Conservation (phyloP, 73 alveolate genomes). For the Halteria grandinella region DNA sequence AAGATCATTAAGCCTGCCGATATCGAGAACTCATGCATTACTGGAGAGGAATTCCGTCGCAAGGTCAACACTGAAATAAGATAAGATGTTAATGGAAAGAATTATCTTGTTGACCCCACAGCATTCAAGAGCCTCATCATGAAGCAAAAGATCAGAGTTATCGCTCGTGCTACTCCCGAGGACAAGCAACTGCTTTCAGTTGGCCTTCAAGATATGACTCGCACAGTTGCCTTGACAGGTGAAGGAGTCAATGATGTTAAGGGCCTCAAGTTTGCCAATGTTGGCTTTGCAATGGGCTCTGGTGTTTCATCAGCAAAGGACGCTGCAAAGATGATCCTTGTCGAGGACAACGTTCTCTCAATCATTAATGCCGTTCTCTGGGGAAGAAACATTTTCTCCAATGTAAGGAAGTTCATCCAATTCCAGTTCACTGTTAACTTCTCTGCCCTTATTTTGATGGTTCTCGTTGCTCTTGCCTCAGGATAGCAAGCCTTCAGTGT, state of each 20-base stretch:
- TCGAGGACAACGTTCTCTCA: constrained; percentile 80
- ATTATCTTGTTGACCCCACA: constrained; percentile 76
- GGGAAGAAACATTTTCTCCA: constrained; percentile 78
- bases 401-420: constrained; percentile 77
- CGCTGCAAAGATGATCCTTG: constrained; percentile 82
- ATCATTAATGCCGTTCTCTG: constrained; percentile 78
- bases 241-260: constrained; percentile 84
- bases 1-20: constrained; percentile 10
- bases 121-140: constrained; percentile 54
- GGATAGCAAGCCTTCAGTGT: constrained; percentile 15
- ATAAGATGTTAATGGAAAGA: no score
- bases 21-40: constrained; percentile 49
- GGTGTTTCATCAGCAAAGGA: constrained; percentile 90
- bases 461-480: constrained; percentile 63
- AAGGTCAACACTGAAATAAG: no score
- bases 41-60: constrained; percentile 60
- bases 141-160: constrained; percentile 78
- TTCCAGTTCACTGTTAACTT: constrained; percentile 83
- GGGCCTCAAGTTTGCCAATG: constrained; percentile 83
- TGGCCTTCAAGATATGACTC: constrained; percentile 83
- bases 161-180: constrained; percentile 94
- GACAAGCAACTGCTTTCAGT: constrained; percentile 90
- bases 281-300: constrained; percentile 91
- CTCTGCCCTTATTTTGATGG: constrained; percentile 69
- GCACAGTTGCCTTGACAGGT: constrained; percentile 59